Evolutionary conservation across 768 basidiomycete species (phyloP).

Genomic region (Sistotremastrum niveocremeum): DNA sequence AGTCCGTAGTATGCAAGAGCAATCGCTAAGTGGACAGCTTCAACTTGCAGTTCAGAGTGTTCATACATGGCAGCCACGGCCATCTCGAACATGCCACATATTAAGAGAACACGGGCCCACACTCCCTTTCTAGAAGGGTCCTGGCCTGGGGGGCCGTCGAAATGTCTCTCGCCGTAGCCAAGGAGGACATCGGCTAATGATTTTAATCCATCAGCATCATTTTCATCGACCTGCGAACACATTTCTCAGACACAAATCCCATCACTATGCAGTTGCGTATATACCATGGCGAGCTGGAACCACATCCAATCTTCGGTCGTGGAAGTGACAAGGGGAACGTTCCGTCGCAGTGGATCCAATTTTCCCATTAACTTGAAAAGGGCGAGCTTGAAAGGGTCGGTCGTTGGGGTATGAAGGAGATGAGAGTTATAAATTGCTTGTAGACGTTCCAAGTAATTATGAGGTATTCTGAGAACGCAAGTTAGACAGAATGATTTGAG

Average conservation of each 20-base stretch:
- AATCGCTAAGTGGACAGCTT: constrained; percentile 89
- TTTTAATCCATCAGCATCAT: constrained; percentile 64
- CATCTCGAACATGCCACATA: constrained; percentile 91
- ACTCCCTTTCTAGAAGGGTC: constrained; percentile 46
- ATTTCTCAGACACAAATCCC: neutral
- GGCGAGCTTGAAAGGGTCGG: constrained; percentile 93
- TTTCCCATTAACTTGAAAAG: constrained; percentile 93
- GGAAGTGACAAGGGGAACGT: constrained; percentile 69
- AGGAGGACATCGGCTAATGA: constrained; percentile 62
- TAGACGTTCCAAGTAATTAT: constrained; percentile 66
- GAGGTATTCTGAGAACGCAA: constrained; percentile 38
- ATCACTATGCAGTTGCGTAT: constrained; percentile 1
- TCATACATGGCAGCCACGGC: constrained; percentile 87
- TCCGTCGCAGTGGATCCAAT: constrained; percentile 69
- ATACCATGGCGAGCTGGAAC: constrained; percentile 84
- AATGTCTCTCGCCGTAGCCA: constrained; percentile 72
- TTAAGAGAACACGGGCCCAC: constrained; percentile 75
- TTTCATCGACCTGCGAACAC: constrained; percentile 52
- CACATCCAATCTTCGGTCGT: constrained; percentile 98
- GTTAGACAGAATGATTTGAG: constrained; percentile 2
- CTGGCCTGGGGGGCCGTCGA: constrained; percentile 53
- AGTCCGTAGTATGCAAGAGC: constrained; percentile 89
- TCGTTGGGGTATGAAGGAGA: constrained; percentile 76
- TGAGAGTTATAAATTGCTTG: constrained; percentile 73
- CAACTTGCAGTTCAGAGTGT: constrained; percentile 74